These are phyloP conservation scores for Hemileccinum rubropunctum DNA, from an alignment of 768 basidiomycete genomes.

Conservation along the genomic window DNA sequence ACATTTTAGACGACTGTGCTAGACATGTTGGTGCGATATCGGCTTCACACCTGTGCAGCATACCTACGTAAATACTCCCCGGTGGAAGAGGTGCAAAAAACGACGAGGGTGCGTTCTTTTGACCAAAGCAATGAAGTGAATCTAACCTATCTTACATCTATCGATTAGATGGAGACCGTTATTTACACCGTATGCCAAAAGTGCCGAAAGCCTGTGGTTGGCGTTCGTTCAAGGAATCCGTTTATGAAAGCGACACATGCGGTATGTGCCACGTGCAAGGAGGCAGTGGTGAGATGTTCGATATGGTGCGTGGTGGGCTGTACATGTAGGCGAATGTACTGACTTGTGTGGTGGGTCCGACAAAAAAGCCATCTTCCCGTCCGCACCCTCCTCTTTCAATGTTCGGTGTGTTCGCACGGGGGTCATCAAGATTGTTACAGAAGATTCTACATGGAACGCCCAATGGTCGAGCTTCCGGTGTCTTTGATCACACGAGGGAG, in stretches of 20 bases:
- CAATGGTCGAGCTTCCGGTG: slow-evolving; percentile 45
- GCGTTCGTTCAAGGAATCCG: slow-evolving; percentile 34
- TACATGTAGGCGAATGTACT: neutral
- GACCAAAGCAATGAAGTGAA: too few species aligned
- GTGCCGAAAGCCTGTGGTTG: slow-evolving; percentile 60
- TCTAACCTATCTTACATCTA: neutral
- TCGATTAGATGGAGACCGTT: slow-evolving; percentile 61
- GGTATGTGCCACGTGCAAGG: slow-evolving; percentile 56
- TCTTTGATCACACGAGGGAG: slow-evolving; percentile 20
- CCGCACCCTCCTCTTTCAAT: slow-evolving; percentile 65
- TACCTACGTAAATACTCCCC: slow-evolving; percentile 68
- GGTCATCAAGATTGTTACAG: slow-evolving; percentile 80
- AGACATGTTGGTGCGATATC: slow-evolving; percentile 66
- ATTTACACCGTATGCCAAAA: slow-evolving; percentile 68
- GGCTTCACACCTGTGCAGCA: slow-evolving; percentile 64
- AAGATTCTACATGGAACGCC: slow-evolving; percentile 58
- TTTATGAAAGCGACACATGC: slow-evolving; percentile 44
- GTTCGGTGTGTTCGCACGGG: slow-evolving; percentile 75
- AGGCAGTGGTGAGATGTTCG: slow-evolving; percentile 50
- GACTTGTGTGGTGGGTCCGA: neutral
- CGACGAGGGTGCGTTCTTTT: slow-evolving; percentile 46
- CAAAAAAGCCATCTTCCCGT: slow-evolving; percentile 65
- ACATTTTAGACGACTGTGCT: neutral
- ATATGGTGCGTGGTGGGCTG: slow-evolving; percentile 60
- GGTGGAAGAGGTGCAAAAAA: slow-evolving; percentile 47